A percentile compares a stretch with the other conserved stretches of the same genome.
Conservation (phyloP, 2,329 filamentous ascomycete genomes). For the Pseudocercospora cruenta region DNA sequence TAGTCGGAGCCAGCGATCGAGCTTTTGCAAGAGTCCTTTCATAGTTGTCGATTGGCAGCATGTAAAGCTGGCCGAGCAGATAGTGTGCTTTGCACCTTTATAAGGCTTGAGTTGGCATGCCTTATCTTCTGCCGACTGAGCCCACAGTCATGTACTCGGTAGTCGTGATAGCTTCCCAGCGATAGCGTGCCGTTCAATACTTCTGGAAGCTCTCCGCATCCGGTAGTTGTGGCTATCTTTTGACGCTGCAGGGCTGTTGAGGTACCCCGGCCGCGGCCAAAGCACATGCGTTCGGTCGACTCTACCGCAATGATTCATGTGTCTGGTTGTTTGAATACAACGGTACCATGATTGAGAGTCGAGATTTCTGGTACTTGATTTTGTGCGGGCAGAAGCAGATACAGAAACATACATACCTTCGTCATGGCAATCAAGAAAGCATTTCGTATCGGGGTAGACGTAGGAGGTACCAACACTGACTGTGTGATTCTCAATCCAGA, state of each 20-base stretch:
- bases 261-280: background rate
- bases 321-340: background rate
- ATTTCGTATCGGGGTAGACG: constrained; percentile 3
- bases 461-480: constrained; percentile 2
- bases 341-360: too few relatives aligned
- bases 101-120: background rate
- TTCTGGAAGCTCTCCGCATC: constrained; percentile 2
- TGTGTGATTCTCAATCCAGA: constrained; percentile 3
- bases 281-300: background rate
- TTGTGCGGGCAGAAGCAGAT: background rate
- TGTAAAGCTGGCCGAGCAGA: background rate
- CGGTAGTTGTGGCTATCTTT: background rate
- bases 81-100: background rate
- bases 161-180: too few relatives aligned
- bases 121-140: background rate
- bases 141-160: background rate
- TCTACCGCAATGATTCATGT: background rate
- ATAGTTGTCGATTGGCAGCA: background rate
- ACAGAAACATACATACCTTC: background rate
- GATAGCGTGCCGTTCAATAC: background rate
- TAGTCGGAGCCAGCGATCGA: background rate
- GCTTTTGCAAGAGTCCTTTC: background rate
- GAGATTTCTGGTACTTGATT: too few relatives aligned
- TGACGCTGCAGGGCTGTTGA: background rate
- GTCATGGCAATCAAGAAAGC: background rate